Evolutionary conservation across 2,329 filamentous ascomycete species (phyloP).

Genomic region (Epichloe hybrida): DNA sequence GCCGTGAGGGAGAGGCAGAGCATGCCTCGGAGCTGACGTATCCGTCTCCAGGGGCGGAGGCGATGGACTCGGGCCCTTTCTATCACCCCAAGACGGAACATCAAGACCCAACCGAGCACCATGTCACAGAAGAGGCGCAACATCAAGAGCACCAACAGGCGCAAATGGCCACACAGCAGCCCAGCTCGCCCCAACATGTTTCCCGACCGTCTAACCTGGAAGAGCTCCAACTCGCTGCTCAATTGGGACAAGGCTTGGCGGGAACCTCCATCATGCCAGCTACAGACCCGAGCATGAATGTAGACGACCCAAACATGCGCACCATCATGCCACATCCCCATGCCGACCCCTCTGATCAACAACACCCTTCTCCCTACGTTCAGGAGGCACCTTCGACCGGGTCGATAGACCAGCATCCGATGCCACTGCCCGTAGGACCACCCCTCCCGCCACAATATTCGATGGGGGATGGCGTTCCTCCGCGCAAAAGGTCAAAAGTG

Average conservation of each 20-base stretch:
- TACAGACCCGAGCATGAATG: slow-evolving; percentile 30
- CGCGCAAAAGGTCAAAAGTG: slow-evolving; percentile 70
- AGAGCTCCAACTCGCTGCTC: slow-evolving; percentile 44
- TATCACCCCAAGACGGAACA: slow-evolving; percentile 26
- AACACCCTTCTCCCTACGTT: slow-evolving; percentile 22
- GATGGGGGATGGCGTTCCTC: slow-evolving; percentile 46
- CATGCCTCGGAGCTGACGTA: slow-evolving; percentile 28
- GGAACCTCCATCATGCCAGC: slow-evolving; percentile 33
- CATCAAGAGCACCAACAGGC: slow-evolving; percentile 18
- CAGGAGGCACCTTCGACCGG: slow-evolving; percentile 24
- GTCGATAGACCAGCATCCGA: slow-evolving; percentile 21
- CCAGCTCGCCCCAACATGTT: slow-evolving; percentile 26
- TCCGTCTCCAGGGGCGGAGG: slow-evolving; percentile 32
- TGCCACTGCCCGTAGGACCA: slow-evolving; percentile 23
- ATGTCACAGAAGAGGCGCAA: slow-evolving; percentile 16
- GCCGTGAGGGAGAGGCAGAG: slow-evolving; percentile 21
- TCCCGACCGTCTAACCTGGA: slow-evolving; percentile 33
- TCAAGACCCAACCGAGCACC: slow-evolving; percentile 14
- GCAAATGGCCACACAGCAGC: slow-evolving; percentile 18
- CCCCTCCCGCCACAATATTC: slow-evolving; percentile 25
- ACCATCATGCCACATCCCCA: slow-evolving; percentile 32
- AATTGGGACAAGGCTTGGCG: slow-evolving; percentile 41
- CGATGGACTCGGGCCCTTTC: slow-evolving; percentile 28
- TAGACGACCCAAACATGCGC: slow-evolving; percentile 29
- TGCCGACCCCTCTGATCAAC: slow-evolving; percentile 22